Conservation (phyloP, 176 grass and related monocot species). For the Thalia dealbata region DNA sequence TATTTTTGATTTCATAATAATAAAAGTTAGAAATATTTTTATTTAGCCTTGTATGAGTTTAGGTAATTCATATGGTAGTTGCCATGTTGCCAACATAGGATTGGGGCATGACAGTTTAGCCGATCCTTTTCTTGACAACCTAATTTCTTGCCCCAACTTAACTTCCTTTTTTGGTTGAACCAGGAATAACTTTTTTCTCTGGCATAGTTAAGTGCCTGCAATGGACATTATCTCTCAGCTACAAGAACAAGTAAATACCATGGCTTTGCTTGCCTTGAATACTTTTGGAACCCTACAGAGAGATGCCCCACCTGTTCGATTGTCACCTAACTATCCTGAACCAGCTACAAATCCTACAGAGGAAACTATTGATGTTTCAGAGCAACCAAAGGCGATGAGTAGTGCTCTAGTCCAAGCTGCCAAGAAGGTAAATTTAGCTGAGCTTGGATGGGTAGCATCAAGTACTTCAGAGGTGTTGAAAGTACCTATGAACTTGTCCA, state of each 20-base stretch:
- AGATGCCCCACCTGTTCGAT: constrained; percentile 72
- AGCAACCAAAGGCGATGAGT: constrained; percentile 86
- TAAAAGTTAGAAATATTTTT: too few relatives aligned
- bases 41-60: too few relatives aligned
- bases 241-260: constrained; percentile 80
- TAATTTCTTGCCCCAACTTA: not conserved
- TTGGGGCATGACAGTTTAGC: too few relatives aligned
- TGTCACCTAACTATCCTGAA: constrained; percentile 76
- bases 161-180: not conserved
- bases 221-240: constrained; percentile 99
- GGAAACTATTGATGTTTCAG: constrained; percentile 36
- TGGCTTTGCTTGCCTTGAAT: constrained; percentile 71
- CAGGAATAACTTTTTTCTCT: not conserved
- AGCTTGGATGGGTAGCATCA: not conserved
- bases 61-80: too few relatives aligned
- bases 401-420: constrained; percentile 69
- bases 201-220: not conserved
- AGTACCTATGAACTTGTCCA: not conserved
- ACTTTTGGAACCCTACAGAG: constrained; percentile 89
- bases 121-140: not conserved
- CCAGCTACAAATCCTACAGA: constrained; percentile 48
- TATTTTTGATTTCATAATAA: too few relatives aligned
- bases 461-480: constrained; percentile 2
- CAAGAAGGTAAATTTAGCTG: constrained; percentile 46
- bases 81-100: too few relatives aligned